Percentiles rank a stretch among this genome's conserved stretches.
Conservation (phyloP, 176 grass and related monocot species). For the Cenchrus fungigraminus region DNA sequence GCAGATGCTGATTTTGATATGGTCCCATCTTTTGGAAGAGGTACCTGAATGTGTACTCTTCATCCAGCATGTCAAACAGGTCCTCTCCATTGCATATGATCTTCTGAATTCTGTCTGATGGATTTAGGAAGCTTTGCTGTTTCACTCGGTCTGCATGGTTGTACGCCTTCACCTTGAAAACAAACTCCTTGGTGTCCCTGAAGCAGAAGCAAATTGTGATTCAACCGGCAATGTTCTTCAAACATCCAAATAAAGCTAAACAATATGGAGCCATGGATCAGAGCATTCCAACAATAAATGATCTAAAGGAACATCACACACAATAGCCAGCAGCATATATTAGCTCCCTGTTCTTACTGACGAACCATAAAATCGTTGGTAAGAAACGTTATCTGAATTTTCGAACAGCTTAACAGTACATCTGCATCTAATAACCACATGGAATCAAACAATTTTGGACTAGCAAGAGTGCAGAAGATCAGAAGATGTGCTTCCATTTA, state of each 20-base stretch:
- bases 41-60: constrained; percentile 87
- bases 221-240: not conserved
- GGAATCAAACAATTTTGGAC: not conserved
- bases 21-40: constrained; percentile 86
- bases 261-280: not conserved
- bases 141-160: constrained; percentile 86
- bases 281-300: not conserved
- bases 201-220: constrained; percentile 77
- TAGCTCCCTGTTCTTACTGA: not conserved
- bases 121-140: constrained; percentile 60
- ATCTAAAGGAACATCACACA: not conserved
- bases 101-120: constrained; percentile 74
- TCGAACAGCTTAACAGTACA: not conserved
- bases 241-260: not conserved
- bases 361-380: not conserved
- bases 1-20: constrained; percentile 70
- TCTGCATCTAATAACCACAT: not conserved
- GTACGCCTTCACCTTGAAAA: constrained; percentile 95
- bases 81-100: constrained; percentile 88
- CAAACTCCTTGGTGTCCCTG: constrained; percentile 74
- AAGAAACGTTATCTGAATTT: not conserved
- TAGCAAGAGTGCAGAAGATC: not conserved
- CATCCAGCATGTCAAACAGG: constrained; percentile 93
- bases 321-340: not conserved
- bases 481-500: not conserved